A percentile compares a stretch with the other conserved stretches of the same genome.
Conservation (phyloP, 306 rosid species). For the Glycine latifolia region DNA sequence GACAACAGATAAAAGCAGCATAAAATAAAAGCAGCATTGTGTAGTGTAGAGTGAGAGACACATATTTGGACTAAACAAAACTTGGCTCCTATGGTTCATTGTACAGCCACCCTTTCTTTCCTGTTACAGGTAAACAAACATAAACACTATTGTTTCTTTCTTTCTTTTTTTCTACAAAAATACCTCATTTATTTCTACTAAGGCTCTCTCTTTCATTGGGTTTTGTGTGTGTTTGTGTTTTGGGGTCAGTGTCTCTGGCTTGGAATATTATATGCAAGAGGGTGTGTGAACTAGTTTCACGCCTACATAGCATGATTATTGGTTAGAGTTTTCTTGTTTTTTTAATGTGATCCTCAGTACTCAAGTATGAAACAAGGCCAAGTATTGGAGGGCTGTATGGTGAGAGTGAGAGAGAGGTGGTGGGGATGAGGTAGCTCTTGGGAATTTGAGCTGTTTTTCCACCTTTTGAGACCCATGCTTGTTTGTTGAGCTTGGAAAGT, state of each 20-base stretch:
- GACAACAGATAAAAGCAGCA: constrained; percentile 35
- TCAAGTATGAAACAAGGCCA: constrained; percentile 42
- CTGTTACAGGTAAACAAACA: constrained; percentile 43
- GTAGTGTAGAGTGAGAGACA: constrained; percentile 14
- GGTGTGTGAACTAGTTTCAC: constrained; percentile 46
- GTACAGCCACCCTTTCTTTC: constrained; percentile 51
- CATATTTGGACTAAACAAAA: constrained; percentile 49
- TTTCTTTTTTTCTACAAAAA: background rate
- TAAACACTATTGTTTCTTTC: constrained; percentile 45
- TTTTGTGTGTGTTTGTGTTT: constrained; percentile 50
- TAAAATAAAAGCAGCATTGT: constrained; percentile 19
- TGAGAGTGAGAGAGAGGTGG: background rate
- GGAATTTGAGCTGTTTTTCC: constrained; percentile 69
- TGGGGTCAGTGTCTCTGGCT: constrained; percentile 53
- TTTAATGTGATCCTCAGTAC: constrained; percentile 53
- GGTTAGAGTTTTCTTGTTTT: constrained; percentile 50
- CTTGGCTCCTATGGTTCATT: constrained; percentile 44
- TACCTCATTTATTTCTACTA: background rate
- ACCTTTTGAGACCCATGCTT: constrained; percentile 87
- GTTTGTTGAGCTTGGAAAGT: constrained; percentile 60
- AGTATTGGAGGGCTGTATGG: constrained; percentile 43
- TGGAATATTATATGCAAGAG: constrained; percentile 55
- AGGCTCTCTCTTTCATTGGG: constrained; percentile 31
- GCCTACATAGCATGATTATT: constrained; percentile 34
- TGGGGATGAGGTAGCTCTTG: constrained; percentile 45